Percentiles rank a stretch among this genome's conserved stretches.
phyloP scores from a whole-genome alignment of 352 stramenopile genomes.

The Globisporangium polare region DNA sequence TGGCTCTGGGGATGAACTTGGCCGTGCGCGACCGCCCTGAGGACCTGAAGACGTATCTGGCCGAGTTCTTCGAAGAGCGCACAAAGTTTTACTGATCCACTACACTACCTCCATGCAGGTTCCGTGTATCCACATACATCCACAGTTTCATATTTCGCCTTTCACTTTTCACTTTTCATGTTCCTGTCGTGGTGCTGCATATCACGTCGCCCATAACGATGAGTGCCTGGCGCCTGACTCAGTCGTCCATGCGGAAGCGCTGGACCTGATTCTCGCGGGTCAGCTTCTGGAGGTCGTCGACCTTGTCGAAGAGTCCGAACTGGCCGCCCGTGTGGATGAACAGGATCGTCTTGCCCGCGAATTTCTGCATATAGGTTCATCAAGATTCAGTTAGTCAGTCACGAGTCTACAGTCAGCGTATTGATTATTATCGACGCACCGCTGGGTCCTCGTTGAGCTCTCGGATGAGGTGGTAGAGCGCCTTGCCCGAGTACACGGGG shows the following conservation, averaged over 20 bases:
- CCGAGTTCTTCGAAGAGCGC: constrained; percentile 64
- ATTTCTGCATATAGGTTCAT: constrained; percentile 67
- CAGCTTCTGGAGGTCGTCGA: constrained; percentile 57
- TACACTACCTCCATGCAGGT: no score
- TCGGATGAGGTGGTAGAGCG: constrained; percentile 76
- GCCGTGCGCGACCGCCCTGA: constrained; percentile 59
- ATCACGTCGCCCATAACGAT: not conserved
- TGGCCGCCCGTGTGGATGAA: constrained; percentile 91
- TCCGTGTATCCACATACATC: not conserved
- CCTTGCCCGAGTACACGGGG: constrained; percentile 86
- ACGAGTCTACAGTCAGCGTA: not conserved
- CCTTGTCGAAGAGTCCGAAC: constrained; percentile 92
- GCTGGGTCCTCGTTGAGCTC: constrained; percentile 67
- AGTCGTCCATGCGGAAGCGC: constrained; percentile 58
- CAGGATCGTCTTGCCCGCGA: constrained; percentile 76
- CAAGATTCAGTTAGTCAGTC: not conserved
- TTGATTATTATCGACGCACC: constrained; percentile 11
- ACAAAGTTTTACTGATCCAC: constrained; percentile 73
- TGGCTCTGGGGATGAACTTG: constrained; percentile 55
- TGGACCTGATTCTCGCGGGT: constrained; percentile 45
- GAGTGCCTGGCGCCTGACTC: no score
- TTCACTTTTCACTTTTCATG: no score
- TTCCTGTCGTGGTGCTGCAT: not conserved
- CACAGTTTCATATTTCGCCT: not conserved
- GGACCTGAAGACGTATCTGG: constrained; percentile 46